These are phyloP conservation scores for Aspergillus unguis DNA, from an alignment of 2,329 filamentous ascomycete genomes.

Conservation along the genomic window DNA sequence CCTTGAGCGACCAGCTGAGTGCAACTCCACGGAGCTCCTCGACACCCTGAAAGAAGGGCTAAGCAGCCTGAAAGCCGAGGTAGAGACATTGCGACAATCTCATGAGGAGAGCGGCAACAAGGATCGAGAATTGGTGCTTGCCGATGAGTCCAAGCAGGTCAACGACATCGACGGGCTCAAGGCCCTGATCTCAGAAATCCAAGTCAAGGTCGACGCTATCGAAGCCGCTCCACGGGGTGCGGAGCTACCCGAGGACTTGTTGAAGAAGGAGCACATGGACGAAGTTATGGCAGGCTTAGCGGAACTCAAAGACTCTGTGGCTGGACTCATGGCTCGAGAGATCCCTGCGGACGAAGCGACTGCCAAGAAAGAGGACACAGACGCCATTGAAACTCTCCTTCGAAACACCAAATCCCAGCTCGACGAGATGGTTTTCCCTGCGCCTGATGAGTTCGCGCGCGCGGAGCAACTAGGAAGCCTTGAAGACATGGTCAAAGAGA, in stretches of 20 bases:
- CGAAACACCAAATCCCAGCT: conserved; percentile 84
- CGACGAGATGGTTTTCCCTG: conserved; percentile 67
- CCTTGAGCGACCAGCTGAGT: conserved; percentile 72
- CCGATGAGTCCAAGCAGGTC: conserved; percentile 52
- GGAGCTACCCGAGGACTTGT: conserved; percentile 39
- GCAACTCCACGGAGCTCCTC: conserved; percentile 85
- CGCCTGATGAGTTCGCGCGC: conserved; percentile 65
- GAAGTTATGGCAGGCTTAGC: conserved; percentile 44
- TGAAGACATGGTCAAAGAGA: conserved; percentile 69
- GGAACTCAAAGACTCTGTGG: conserved; percentile 59
- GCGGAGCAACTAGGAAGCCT: conserved; percentile 59
- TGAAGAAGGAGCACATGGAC: conserved; percentile 49
- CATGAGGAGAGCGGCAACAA: conserved; percentile 50
- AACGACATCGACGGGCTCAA: conserved; percentile 85
- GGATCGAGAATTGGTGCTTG: conserved; percentile 57
- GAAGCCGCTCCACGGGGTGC: conserved; percentile 48
- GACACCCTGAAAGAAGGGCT: conserved; percentile 83
- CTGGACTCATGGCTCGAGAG: conserved; percentile 48
- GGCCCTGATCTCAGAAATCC: conserved; percentile 73
- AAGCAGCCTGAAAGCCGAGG: conserved; percentile 69
- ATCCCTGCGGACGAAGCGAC: conserved; percentile 47
- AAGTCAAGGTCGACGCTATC: conserved; percentile 78
- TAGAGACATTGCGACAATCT: conserved; percentile 69
- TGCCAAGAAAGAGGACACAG: conserved; percentile 76
- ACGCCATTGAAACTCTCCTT: conserved; percentile 85